Evolutionary conservation across 1,284 basidiomycete species (phyloP).

Genomic region (Pseudozyma pruni): DNA sequence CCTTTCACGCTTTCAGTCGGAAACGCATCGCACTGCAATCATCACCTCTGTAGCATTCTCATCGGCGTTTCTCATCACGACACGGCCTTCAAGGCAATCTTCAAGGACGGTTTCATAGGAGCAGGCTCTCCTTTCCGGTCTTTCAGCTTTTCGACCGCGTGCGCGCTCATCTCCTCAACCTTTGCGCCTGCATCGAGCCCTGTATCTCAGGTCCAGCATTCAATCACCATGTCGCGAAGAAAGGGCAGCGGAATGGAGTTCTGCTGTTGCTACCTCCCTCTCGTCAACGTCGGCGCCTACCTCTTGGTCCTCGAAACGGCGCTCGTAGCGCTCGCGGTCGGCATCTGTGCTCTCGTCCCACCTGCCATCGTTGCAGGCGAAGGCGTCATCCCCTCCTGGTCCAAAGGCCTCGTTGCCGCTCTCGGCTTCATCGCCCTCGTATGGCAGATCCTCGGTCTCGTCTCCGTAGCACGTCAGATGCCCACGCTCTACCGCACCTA

Average conservation of each 20-base stretch:
- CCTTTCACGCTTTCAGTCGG: too few species aligned
- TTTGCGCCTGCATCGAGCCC: too few species aligned
- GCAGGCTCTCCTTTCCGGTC: constrained; percentile 3
- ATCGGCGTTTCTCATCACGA: not conserved
- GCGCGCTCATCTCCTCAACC: too few species aligned
- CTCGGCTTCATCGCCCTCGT: constrained; percentile 56
- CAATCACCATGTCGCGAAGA: constrained; percentile 18
- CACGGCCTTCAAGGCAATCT: not conserved
- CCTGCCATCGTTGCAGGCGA: constrained; percentile 61
- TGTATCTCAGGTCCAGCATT: not conserved
- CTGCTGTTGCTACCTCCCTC: constrained; percentile 64
- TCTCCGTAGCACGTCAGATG: constrained; percentile 51
- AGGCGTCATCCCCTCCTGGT: constrained; percentile 56
- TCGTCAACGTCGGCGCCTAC: constrained; percentile 66
- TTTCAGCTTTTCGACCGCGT: too few species aligned
- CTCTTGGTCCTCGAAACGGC: constrained; percentile 58
- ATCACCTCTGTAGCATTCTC: not conserved
- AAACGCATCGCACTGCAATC: too few species aligned
- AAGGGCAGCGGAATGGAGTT: constrained; percentile 53
- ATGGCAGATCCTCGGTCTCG: constrained; percentile 62
- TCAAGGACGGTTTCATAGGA: constrained; percentile 1
- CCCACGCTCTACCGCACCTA: constrained; percentile 60
- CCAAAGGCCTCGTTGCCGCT: constrained; percentile 58
- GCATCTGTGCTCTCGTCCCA: constrained; percentile 59
- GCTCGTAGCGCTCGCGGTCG: constrained; percentile 55